These are phyloP conservation scores for Basipetospora chlamydospora DNA, from an alignment of 2,329 filamentous ascomycete species.

Conservation along the genomic window DNA sequence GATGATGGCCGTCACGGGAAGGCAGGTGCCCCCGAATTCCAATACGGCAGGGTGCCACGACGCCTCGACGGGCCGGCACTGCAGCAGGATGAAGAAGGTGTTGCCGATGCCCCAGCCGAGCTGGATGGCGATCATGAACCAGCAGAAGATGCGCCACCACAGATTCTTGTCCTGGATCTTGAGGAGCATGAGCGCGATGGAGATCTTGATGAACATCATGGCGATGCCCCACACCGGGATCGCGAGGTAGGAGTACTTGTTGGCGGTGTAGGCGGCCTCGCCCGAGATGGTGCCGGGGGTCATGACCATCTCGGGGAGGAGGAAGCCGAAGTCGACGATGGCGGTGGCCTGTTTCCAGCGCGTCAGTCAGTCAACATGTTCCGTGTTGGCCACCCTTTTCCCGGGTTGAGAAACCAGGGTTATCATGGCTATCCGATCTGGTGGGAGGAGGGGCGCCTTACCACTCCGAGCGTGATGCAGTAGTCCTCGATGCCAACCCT, in stretches of 20 bases:
- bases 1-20: neutral
- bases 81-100: slow-evolving; percentile 5
- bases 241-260: slow-evolving; percentile 2
- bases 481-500: slow-evolving; percentile 1
- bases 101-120: slow-evolving; percentile 4
- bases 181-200: slow-evolving; percentile 4
- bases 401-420: no score
- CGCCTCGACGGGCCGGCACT: neutral
- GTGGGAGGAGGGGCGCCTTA: neutral
- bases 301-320: neutral
- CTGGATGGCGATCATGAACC: slow-evolving; percentile 2
- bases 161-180: neutral
- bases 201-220: slow-evolving; percentile 5
- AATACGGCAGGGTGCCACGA: neutral
- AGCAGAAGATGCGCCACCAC: slow-evolving; percentile 4
- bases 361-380: neutral
- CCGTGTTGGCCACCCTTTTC: no score
- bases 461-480: neutral
- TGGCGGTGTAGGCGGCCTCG: neutral
- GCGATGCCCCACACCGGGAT: slow-evolving; percentile 1
- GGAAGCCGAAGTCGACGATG: slow-evolving; percentile 2
- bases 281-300: neutral
- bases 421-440: no score
- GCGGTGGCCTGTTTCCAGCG: neutral
- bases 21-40: neutral